These are phyloP conservation scores for Trametes gibbosa DNA, from an alignment of 768 basidiomycete genomes.

Conservation along the genomic window DNA sequence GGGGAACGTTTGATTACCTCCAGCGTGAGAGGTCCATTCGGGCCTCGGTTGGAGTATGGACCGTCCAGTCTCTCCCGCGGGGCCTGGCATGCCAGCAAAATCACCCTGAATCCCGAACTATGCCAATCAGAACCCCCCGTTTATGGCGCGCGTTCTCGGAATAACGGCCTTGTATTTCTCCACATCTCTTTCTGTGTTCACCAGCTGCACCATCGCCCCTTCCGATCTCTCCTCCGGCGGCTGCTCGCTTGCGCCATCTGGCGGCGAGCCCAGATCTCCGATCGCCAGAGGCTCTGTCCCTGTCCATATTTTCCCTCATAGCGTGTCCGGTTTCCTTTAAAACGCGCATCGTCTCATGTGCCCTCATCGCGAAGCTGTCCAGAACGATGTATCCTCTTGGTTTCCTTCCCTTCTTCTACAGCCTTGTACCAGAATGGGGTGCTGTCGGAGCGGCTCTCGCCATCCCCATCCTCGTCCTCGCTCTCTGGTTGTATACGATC, in stretches of 20 bases:
- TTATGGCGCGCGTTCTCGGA: conserved; percentile 9
- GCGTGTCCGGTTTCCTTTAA: conserved; percentile 6
- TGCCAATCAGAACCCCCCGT: conserved; percentile 14
- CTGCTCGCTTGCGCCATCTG: conserved; percentile 13
- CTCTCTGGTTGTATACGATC: conserved; percentile 35
- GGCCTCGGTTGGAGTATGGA: conserved; percentile 2
- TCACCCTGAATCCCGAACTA: conserved; percentile 9
- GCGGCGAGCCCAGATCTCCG: conserved; percentile 13
- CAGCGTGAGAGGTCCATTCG: conserved; percentile 2
- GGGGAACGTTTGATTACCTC: neutral
- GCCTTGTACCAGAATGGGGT: conserved; percentile 35
- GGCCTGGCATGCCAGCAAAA: neutral
- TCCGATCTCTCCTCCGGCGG: conserved; percentile 14
- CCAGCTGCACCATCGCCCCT: conserved; percentile 2
- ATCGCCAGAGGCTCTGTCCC: conserved; percentile 10
- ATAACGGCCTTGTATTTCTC: conserved; percentile 8
- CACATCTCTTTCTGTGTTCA: neutral
- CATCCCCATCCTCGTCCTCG: conserved; percentile 35
- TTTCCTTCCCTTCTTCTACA: conserved; percentile 37
- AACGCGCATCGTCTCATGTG: conserved; percentile 20
- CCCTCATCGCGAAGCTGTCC: conserved; percentile 8
- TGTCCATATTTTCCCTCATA: conserved; percentile 1
- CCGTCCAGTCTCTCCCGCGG: conserved; percentile 10
- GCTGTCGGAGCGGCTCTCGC: conserved; percentile 34
- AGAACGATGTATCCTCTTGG: conserved; percentile 43